Base-by-base conservation (phyloP, 257 asterid species). In the Salvia rosmarinus region DNA sequence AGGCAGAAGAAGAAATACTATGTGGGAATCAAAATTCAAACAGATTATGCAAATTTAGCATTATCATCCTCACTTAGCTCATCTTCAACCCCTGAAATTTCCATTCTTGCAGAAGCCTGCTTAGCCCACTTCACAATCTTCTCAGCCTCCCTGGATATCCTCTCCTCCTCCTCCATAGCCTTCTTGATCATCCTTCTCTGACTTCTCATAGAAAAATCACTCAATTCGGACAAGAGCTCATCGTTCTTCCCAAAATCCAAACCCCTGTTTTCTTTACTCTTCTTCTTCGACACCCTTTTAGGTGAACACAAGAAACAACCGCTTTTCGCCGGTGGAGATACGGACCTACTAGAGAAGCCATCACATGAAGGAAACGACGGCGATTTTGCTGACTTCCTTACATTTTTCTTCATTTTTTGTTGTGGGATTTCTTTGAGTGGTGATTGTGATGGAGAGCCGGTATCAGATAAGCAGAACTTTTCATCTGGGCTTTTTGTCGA, bases 281-380 rank as follows among this genome's bases (percentile, higher is more conserved):
- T 93, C 21, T 77, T 93, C 76, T 63, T 82, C 0, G 80, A 79
- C 2, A 25, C 82, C 75, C 58, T 84, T 73, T 85, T 93, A 0
- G 96, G 91, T 43, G 96, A 93, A 76, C 96, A 93, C 84, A 90
- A 70, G 58, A 93, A 87, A 64, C 96, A 93, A 14, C 97, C 96
- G 47, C 72, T 65, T 81, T 76, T 89, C 46, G 19, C 80, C 43
- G 97, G 97, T 0, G 98, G 95, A 5, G 96, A 90, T 37, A 64
- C 77, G 0, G 94, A 79, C 66, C 83, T 81, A 20, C 78, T 68
- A 0, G 89, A 78, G 20, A 71, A 71, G 13, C 73, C 81, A 55
- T 82, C 86, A 43, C 68, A 71, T 4, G 82, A 78, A 43, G 77
- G 73, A 44, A 82, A 73, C n/a, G 86, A 76, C 40, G 44, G 54